Evolutionary conservation across 768 basidiomycete genomes (phyloP).

Genomic region (Collybiopsis confluens): DNA sequence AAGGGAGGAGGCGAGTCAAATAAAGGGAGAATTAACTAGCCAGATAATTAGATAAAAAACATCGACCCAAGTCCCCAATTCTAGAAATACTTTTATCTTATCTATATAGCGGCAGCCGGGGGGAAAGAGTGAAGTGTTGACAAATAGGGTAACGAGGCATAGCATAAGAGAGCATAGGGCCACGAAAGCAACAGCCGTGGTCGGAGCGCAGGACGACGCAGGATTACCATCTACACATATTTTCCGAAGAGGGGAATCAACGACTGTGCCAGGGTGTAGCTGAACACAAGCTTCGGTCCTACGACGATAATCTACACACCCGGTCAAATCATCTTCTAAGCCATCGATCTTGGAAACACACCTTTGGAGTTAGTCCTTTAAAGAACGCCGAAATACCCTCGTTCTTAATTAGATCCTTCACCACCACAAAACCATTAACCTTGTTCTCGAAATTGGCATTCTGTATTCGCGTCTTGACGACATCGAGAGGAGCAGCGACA

Average conservation of each 20-base stretch:
- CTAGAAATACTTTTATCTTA: no score
- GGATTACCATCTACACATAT: slow-evolving; percentile 50
- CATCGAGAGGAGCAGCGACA: slow-evolving; percentile 92
- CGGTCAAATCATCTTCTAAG: no score
- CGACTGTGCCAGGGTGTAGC: slow-evolving; percentile 94
- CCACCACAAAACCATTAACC: slow-evolving; percentile 72
- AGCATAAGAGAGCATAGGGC: no score
- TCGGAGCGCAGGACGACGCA: neutral
- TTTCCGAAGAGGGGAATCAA: slow-evolving; percentile 90
- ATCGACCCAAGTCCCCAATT: no score
- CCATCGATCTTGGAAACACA: slow-evolving; percentile 29
- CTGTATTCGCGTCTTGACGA: slow-evolving; percentile 96
- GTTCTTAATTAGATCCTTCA: slow-evolving; percentile 81
- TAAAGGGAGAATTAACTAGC: no score
- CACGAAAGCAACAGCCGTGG: no score
- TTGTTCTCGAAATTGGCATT: slow-evolving; percentile 95
- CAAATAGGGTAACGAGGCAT: no score
- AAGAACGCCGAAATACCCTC: slow-evolving; percentile 86
- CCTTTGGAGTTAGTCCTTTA: slow-evolving; percentile 97
- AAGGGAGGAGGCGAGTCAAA: no score
- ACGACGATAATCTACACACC: slow-evolving; percentile 87
- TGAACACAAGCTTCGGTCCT: slow-evolving; percentile 97
- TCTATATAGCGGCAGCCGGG: no score
- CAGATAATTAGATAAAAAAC: no score
- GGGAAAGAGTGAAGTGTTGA: no score